Conservation (phyloP, 257 asterid species). For the Avicennia marina region DNA sequence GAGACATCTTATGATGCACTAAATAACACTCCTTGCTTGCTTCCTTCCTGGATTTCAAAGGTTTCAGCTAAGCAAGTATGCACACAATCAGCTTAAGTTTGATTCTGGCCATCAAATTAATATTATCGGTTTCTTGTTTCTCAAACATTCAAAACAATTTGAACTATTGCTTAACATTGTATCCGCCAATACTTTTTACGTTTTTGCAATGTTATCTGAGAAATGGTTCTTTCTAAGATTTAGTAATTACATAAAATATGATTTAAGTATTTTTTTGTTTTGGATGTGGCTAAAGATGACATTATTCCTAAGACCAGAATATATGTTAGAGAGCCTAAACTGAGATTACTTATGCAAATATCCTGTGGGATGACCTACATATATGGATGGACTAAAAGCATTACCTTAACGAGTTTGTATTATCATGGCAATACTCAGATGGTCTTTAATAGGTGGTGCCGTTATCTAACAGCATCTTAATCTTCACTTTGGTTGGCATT, state of each 20-base stretch:
- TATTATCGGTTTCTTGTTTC: conserved; percentile 7
- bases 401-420: neutral
- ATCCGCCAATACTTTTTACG: neutral
- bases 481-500: conserved; percentile 1
- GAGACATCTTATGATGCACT: conserved; percentile 94
- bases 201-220: conserved; percentile 4
- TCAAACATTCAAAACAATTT: neutral
- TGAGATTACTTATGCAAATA: too few species aligned
- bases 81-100: conserved; percentile 14
- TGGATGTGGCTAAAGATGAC: too few species aligned
- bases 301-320: too few species aligned
- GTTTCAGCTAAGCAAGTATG: conserved; percentile 87
- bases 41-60: conserved; percentile 94
- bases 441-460: conserved; percentile 2
- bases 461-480: neutral
- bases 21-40: conserved; percentile 94
- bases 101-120: neutral
- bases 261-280: too few species aligned
- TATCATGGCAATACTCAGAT: neutral
- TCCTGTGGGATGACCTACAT: neutral
- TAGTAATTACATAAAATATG: too few species aligned
- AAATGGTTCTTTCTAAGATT: too few species aligned
- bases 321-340: too few species aligned
- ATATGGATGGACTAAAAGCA: neutral
- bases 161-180: neutral